Base-by-base conservation (phyloP, 225 moss, liverwort and hornwort species). In the Physcomitrellopsis africana region DNA sequence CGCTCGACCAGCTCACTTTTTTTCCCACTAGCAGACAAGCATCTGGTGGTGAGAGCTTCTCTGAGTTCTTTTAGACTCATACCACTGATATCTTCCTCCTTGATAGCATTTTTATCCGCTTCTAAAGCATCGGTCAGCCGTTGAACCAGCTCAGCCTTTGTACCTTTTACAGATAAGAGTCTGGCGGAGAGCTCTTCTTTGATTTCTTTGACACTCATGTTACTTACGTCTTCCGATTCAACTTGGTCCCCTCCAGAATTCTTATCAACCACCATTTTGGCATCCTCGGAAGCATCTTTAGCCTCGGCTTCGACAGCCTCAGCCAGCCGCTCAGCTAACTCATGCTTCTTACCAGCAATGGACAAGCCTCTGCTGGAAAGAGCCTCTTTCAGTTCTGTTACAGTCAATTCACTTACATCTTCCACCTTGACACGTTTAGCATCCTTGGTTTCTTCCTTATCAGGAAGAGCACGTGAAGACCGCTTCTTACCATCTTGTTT, bases 31-130 rank as follows among this genome's bases (percentile, higher is more conserved):
- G 81, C 81, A 62, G 83, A 65, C 51, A 85, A 77, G 24, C 87
- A 88, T 66, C 82, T 81, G 15, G 77, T 73, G 41, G 79, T 78
- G 19, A 94, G 77, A 74, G 77, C 84, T 26, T 76, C 88, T 76
- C 85, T 92, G 13, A 97, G 88, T 48, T 91, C 91, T 70, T 81
- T 79, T 41, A 90, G 81, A 27, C 65, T 68, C 89, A 94, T 81
- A 18, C 59, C 43, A 66, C 82, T 78, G 27, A 97, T 63, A 66
- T 92, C 94, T 70, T 82, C 88, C 57, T 86, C 70, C 73, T 86
- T 92, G 56, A 85, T 74, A 44, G 82, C 68, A 61, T 69, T 68
- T 37, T 60, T 80, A 48, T 76, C 80, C 51, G 73, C 81, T 61
- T 76, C 89, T 13, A 37, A 37, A 7, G 32, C 32, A 37, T 37